phyloP scores from a whole-genome alignment of 495 filamentous ascomycete genomes.

The Penicillium simplicissimum region DNA sequence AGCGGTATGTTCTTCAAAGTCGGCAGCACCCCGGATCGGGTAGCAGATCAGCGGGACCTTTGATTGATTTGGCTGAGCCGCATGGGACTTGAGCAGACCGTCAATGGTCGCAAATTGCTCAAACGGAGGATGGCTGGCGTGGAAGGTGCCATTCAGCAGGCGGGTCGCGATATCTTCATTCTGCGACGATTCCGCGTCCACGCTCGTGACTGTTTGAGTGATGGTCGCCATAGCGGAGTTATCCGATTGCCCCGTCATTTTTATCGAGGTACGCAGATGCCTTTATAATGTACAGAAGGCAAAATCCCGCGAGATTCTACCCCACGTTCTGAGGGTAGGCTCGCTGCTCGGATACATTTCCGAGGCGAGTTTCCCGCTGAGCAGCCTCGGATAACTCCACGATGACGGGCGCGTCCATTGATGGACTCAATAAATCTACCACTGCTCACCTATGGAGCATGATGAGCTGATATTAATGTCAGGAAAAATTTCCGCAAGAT shows the following conservation, averaged over 20 bases:
- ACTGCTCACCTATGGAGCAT: neutral
- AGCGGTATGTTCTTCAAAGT: constrained; percentile 34
- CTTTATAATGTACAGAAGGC: constrained; percentile 9
- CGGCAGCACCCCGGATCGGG: constrained; percentile 20
- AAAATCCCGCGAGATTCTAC: constrained; percentile 7
- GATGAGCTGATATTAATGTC: neutral
- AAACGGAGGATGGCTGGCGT: constrained; percentile 25
- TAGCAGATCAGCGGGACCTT: constrained; percentile 27
- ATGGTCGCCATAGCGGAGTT: constrained; percentile 18
- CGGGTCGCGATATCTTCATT: constrained; percentile 25
- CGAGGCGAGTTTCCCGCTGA: constrained; percentile 6
- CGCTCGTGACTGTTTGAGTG: constrained; percentile 16
- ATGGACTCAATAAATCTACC: no score
- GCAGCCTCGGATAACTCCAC: constrained; percentile 16
- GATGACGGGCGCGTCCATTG: no score
- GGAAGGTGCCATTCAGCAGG: constrained; percentile 29
- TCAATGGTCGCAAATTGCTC: constrained; percentile 30
- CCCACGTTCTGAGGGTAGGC: constrained; percentile 7
- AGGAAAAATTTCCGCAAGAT: neutral
- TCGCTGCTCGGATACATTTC: constrained; percentile 12
- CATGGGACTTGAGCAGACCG: constrained; percentile 27
- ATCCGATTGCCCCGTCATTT: neutral
- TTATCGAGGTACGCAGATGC: neutral
- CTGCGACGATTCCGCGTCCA: constrained; percentile 9
- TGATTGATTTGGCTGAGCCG: constrained; percentile 22